A percentile compares a stretch with the other conserved stretches of the same genome.
These are phyloP conservation scores for Atalantia buxifolia DNA, from an alignment of 345 rosid species.

Conservation along the genomic window DNA sequence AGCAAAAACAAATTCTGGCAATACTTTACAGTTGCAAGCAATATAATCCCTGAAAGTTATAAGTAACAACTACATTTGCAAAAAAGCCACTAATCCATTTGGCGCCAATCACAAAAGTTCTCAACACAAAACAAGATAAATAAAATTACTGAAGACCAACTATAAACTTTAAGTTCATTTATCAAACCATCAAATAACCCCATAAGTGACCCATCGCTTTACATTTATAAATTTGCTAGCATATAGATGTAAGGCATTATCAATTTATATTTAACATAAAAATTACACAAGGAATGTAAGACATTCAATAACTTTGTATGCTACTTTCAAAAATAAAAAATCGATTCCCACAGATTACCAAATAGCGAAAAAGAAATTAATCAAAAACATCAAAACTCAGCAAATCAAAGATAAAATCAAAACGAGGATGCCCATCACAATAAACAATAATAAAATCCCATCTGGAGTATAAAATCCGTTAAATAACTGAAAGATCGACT, in stretches of 20 bases:
- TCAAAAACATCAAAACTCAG: neutral
- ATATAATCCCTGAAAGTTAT: neutral
- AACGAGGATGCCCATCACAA: neutral
- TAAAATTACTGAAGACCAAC: neutral
- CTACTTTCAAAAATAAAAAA: neutral
- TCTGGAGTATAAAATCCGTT: neutral
- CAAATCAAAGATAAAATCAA: neutral
- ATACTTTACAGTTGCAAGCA: neutral
- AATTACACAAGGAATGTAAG: neutral
- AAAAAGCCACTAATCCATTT: neutral
- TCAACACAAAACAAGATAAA: neutral
- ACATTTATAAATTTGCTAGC: neutral
- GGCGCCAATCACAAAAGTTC: neutral
- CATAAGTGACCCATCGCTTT: neutral
- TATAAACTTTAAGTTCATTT: neutral
- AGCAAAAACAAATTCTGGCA: neutral
- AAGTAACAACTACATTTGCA: neutral
- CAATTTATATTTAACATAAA: neutral
- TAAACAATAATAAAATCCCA: neutral
- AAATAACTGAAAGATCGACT: neutral
- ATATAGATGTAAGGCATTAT: neutral
- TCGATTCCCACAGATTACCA: neutral
- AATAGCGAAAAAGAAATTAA: neutral
- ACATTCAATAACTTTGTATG: neutral
- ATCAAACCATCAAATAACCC: neutral